Percentiles rank a stretch among this genome's conserved stretches.
These are phyloP conservation scores for Picea sitchensis DNA, from an alignment of 75 land plant genomes.

Conservation along the genomic window DNA sequence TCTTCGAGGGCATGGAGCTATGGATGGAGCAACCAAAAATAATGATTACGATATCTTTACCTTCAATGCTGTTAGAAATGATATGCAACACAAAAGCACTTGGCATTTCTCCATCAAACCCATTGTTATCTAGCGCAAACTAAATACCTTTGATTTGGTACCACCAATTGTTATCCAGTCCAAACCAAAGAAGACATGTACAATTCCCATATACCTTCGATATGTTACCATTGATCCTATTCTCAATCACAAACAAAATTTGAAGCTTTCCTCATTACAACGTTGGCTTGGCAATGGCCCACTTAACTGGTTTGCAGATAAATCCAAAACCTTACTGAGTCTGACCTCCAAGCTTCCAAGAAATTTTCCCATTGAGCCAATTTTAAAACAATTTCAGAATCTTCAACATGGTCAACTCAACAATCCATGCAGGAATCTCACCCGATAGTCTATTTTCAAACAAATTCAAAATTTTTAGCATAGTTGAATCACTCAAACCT, in stretches of 20 bases:
- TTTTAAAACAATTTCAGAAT: conserved; percentile 13
- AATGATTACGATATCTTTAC: no score
- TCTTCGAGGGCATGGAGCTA: neutral
- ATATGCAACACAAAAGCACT: no score
- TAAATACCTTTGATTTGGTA: no score
- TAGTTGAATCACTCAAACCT: neutral
- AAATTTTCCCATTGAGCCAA: conserved; percentile 19
- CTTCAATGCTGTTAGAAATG: no score
- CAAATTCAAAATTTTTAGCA: conserved; percentile 11
- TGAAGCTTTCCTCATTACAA: conserved; percentile 22
- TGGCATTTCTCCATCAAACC: no score
- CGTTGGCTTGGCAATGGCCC: conserved; percentile 31
- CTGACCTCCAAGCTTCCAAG: conserved; percentile 12
- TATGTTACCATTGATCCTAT: conserved; percentile 28
- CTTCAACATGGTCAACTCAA: conserved; percentile 9
- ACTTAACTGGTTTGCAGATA: conserved; percentile 18
- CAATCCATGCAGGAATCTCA: conserved; percentile 19
- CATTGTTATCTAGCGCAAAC: neutral
- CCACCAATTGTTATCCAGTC: conserved; percentile 17
- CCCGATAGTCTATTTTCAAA: conserved; percentile 19
- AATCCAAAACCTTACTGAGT: conserved; percentile 22
- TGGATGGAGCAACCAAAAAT: no score
- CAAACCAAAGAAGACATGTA: conserved; percentile 18
- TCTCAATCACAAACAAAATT: conserved; percentile 21
- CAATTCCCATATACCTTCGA: conserved; percentile 25